Conservation (phyloP, 169 alveolate species). For the Plasmodium malariae region DNA sequence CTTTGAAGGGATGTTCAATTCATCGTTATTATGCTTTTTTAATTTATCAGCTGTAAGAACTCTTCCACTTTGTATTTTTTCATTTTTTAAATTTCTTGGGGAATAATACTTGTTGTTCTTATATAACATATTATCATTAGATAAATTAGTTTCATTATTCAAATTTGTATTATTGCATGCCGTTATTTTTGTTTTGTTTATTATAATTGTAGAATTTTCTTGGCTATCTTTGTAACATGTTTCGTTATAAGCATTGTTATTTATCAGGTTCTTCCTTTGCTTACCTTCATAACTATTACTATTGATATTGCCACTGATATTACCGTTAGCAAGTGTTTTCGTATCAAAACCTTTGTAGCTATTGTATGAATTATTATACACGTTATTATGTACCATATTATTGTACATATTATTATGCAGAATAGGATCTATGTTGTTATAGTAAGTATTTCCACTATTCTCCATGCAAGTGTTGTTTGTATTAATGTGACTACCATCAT, state of each 20-base stretch:
- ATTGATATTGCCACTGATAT: not conserved
- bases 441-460: not conserved
- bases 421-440: not conserved
- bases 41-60: not conserved
- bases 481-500: constrained; percentile 5
- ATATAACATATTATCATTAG: constrained; percentile 12
- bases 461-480: not conserved
- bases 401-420: constrained; percentile 11
- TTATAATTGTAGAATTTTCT: constrained; percentile 22
- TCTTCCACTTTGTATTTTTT: constrained; percentile 2
- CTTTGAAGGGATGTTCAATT: not conserved
- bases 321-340: not conserved
- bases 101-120: constrained; percentile 8
- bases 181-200: not conserved
- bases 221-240: constrained; percentile 8
- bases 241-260: constrained; percentile 7
- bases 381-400: not conserved
- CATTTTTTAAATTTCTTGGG: constrained; percentile 22
- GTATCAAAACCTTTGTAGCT: not conserved
- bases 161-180: not conserved
- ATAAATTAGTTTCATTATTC: not conserved
- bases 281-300: constrained; percentile 8
- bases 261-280: constrained; percentile 1
- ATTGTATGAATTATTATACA: not conserved
- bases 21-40: constrained; percentile 33